Conservation (phyloP, 441 rosid genomes). For the Aleurites moluccanus region DNA sequence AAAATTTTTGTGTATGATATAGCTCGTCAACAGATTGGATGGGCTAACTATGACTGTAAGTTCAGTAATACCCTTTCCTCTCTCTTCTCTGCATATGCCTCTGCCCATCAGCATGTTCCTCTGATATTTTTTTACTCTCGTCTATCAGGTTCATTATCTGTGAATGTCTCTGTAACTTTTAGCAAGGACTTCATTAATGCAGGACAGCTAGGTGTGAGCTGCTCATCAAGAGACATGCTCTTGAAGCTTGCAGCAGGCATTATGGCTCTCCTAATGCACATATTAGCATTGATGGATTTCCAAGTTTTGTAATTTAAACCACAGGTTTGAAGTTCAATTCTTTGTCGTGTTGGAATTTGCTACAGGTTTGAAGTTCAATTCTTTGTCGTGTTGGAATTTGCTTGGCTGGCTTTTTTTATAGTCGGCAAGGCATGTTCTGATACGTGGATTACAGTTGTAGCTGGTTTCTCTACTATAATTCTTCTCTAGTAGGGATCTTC, state of each 20-base stretch:
- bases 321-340: slow-evolving; percentile 27
- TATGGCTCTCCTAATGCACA: slow-evolving; percentile 40
- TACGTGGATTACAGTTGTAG: slow-evolving; percentile 15
- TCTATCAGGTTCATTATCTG: slow-evolving; percentile 64
- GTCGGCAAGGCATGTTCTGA: slow-evolving; percentile 31
- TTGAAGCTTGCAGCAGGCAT: slow-evolving; percentile 40
- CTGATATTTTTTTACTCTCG: slow-evolving; percentile 7
- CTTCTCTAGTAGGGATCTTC: slow-evolving; percentile 13
- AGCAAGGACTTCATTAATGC: slow-evolving; percentile 75
- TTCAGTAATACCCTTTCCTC: background rate
- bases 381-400: too few species aligned
- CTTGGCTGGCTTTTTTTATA: slow-evolving; percentile 32
- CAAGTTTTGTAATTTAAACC: slow-evolving; percentile 38
- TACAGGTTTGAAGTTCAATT: too few species aligned
- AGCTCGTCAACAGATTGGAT: slow-evolving; percentile 83
- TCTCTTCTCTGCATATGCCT: background rate
- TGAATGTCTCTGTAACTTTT: slow-evolving; percentile 74
- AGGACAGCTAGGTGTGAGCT: slow-evolving; percentile 59
- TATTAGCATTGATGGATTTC: slow-evolving; percentile 30
- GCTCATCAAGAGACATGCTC: slow-evolving; percentile 47
- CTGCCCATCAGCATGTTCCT: background rate
- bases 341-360: slow-evolving; percentile 20
- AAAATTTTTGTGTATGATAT: slow-evolving; percentile 88
- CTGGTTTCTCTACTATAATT: background rate
- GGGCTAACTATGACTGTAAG: slow-evolving; percentile 95